These are phyloP conservation scores for Fusarium coffeatum DNA, from an alignment of 2,329 filamentous ascomycete species.

Conservation along the genomic window DNA sequence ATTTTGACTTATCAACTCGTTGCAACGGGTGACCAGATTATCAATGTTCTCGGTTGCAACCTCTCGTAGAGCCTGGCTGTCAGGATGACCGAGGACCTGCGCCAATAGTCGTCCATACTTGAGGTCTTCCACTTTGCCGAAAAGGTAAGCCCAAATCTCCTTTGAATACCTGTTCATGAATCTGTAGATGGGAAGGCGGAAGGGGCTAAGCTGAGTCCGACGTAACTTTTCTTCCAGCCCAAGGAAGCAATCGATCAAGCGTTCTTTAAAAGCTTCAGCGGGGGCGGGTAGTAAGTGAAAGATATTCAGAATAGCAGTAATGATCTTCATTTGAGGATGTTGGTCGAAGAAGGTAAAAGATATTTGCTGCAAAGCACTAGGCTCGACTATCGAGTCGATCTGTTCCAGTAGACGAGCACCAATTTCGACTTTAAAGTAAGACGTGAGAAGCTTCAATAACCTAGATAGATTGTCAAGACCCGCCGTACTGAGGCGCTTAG, in stretches of 20 bases:
- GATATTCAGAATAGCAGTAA: constrained; percentile 94
- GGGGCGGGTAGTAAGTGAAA: constrained; percentile 95
- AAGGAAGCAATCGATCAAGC: constrained; percentile 89
- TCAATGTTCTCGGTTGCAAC: constrained; percentile 80
- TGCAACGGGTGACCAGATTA: constrained; percentile 74
- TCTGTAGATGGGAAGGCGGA: constrained; percentile 88
- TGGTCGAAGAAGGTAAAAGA: constrained; percentile 97
- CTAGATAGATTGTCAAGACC: constrained; percentile 92
- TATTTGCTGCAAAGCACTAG: constrained; percentile 82
- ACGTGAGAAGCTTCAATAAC: constrained; percentile 89
- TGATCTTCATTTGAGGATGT: constrained; percentile 90
- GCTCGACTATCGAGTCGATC: constrained; percentile 88
- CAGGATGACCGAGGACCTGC: constrained; percentile 81
- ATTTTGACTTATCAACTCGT: constrained; percentile 71
- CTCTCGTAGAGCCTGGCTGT: constrained; percentile 79
- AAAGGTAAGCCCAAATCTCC: constrained; percentile 85
- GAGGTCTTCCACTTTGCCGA: constrained; percentile 83
- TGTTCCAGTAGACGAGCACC: constrained; percentile 93
- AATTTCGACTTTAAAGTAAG: constrained; percentile 99
- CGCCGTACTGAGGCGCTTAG: constrained; percentile 87
- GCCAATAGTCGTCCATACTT: constrained; percentile 92
- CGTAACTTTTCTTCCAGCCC: constrained; percentile 87
- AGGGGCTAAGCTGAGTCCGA: constrained; percentile 89
- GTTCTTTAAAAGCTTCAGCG: constrained; percentile 90
- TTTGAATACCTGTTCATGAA: constrained; percentile 94